Evolutionary conservation across 345 rosid genomes (phyloP).

Genomic region (Arabidopsis thaliana): TAIR10.1 NC_003070.9:30328001-30328500

Average conservation of each 20-base stretch:
- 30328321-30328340: conserved; percentile 59
- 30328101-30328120: conserved; percentile 68
- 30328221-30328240: background rate
- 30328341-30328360: conserved; percentile 58
- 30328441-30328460: conserved; percentile 71
- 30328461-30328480: conserved; percentile 60
- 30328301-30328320: conserved; percentile 83
- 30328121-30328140: conserved; percentile 75
- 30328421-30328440: conserved; percentile 91
- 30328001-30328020: background rate
- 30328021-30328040: background rate
- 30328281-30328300: conserved; percentile 81
- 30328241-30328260: background rate
- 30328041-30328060: background rate
- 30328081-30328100: conserved; percentile 43
- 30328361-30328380: conserved; percentile 71
- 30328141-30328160: conserved; percentile 69
- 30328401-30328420: conserved; percentile 74
- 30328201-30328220: conserved; percentile 50
- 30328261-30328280: conserved; percentile 21
- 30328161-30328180: conserved; percentile 71
- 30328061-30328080: conserved; percentile 1
- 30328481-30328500: conserved; percentile 20
- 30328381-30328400: conserved; percentile 68
- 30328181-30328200: conserved; percentile 82